Base-by-base conservation (phyloP, 2,329 filamentous ascomycete genomes). In the Cordyceps cateniannulata region DNA sequence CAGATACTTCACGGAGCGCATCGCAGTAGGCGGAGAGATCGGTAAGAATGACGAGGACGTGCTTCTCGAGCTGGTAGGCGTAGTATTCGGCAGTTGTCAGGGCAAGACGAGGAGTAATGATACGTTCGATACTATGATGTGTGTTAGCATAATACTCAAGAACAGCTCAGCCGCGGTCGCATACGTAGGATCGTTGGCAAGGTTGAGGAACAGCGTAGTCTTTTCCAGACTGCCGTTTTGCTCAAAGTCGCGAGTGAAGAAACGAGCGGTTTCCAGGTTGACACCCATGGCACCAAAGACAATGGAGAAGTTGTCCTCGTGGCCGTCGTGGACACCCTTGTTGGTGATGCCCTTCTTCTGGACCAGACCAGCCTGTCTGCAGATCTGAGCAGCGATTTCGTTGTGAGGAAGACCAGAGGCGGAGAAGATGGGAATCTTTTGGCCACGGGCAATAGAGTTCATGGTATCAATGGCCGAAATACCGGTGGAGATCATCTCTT, bases 211-310 rank as follows among this genome's bases (percentile, higher is more conserved):
- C 63, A 99, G 82, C 8, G 96, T 98, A 69, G 91, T 88, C 78
- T 95, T 91, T 81, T 97, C 95, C 87, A 99, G 87, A 79, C 91
- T 96, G 69, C 96, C 96, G 77, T 99, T 99, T 84, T 99, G 92
- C 77, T 99, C 95, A 72, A 99, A 99, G 72, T 99, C 95, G 67
- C 91, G 86, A 42, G 93, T 98, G 82, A 99, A 99, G 85, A 99
- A 99, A 69, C 95, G 90, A 70, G 90, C 91, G 35, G 95, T 99
- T 76, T 99, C 95, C 88, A 99, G 87, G 81, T 99, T 99, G 69
- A 99, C 95, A 92, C 95, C 95, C 95, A 99, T 99, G 72, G 95
- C 95, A 73, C 91, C 96, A 74, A 99, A 99, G 62, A 99, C 95
- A 71, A 99, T 99, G 63, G 93, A 97, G 84, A 99, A 99, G 82